Evolutionary conservation across 257 asterid genomes (phyloP).

Genomic region (Scutellaria barbata): DNA sequence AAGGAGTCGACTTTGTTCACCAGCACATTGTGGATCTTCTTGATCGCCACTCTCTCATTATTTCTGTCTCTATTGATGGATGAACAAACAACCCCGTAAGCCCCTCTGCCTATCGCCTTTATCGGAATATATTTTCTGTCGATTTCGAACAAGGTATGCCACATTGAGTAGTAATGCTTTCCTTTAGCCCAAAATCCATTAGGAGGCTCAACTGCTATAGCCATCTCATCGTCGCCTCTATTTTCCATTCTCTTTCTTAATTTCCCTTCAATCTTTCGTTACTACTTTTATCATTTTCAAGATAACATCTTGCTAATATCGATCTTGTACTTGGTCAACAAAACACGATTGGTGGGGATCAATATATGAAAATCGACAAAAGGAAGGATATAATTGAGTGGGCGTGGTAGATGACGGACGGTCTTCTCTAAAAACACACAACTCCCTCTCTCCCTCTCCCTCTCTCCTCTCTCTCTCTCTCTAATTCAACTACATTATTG

Average conservation of each 20-base stretch:
- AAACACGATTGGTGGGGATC: slow-evolving; percentile 9
- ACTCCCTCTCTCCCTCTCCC: slow-evolving; percentile 26
- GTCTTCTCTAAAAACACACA: slow-evolving; percentile 42
- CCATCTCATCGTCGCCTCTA: slow-evolving; percentile 31
- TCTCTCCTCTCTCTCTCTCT: slow-evolving; percentile 22
- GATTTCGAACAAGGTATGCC: slow-evolving; percentile 47
- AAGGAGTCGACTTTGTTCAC: slow-evolving; percentile 45
- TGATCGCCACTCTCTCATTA: slow-evolving; percentile 48
- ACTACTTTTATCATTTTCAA: too few relatives aligned
- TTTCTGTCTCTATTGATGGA: slow-evolving; percentile 41
- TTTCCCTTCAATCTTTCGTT: too few relatives aligned
- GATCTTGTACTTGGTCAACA: too few relatives aligned
- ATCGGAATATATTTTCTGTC: slow-evolving; percentile 46
- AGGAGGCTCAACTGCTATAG: slow-evolving; percentile 45
- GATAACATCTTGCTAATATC: too few relatives aligned
- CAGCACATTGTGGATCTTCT: slow-evolving; percentile 49
- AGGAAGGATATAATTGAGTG: slow-evolving; percentile 36
- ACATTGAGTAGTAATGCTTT: slow-evolving; percentile 45
- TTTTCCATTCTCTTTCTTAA: not conserved
- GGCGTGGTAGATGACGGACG: slow-evolving; percentile 26
- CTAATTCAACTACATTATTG: not conserved
- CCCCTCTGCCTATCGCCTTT: slow-evolving; percentile 50
- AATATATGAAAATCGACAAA: slow-evolving; percentile 32
- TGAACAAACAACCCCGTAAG: slow-evolving; percentile 53
- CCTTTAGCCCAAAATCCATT: slow-evolving; percentile 37